Base-by-base conservation (phyloP, 345 rosid species). In the Erodium maritimum region DNA sequence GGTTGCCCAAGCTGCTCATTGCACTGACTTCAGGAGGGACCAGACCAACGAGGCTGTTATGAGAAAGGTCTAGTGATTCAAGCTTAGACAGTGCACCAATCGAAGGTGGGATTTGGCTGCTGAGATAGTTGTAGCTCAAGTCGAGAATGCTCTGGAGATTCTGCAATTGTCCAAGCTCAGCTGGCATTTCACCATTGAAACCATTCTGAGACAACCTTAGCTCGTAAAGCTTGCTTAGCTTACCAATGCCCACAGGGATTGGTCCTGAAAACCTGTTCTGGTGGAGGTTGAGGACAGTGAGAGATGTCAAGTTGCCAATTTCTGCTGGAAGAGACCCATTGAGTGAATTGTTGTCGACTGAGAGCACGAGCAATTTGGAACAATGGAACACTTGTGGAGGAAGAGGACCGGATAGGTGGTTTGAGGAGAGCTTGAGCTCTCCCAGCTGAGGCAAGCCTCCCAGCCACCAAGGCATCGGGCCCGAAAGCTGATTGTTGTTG, bases 1-100 rank as follows among this genome's bases (percentile, higher is more conserved):
- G 88, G 75, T 79, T 83, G 8, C 84, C 94, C 17, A 93, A 76
- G 73, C 99, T 87, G 71, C 76, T 80, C 97, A 87, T 83, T 0
- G 70, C 79, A 0, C 79, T 86, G 0, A 93, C 67, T 55, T 74
- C 61, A 5, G 79, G 61, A 69, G 99, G 99, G 34, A 93, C 66
- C 58, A 78, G 82, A 5, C 97, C 99, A 0, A 42, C 64, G 12
- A 93, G 75, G 52, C 78, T 82, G 67, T 89, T 89, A 59, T 85
- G 86, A 34, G 99, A 93, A 23, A 93, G 78, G 78, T 89, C 80
- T 42, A 93, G 99, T 1, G 68, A 71, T 77, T 85, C 97, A 5
- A 89, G 88, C 76, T 82, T 93, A 16, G 77, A 69, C 63, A 93
- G 66, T 21, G 66, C 61, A 23, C 86, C 89, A 19, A 89, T 69